These are phyloP conservation scores for Microthyrium microscopicum DNA, from an alignment of 2,329 filamentous ascomycete species.

Conservation along the genomic window DNA sequence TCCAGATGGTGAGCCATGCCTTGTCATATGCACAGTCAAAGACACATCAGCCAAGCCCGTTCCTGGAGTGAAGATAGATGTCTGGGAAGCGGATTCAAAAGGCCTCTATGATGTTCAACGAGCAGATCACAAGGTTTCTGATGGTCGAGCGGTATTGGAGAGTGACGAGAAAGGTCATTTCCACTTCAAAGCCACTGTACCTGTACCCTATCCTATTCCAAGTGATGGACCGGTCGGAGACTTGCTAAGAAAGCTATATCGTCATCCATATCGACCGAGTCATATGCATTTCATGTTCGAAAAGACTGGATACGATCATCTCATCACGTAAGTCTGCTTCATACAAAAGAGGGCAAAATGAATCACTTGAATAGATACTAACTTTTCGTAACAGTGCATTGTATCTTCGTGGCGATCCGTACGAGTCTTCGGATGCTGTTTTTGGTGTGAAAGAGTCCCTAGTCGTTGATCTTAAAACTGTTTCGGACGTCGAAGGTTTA, in stretches of 20 bases:
- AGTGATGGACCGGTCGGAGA: slow-evolving; percentile 70
- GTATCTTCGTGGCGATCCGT: slow-evolving; percentile 62
- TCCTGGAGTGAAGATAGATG: slow-evolving; percentile 52
- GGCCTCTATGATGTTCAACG: slow-evolving; percentile 75
- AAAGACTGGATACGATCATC: slow-evolving; percentile 58
- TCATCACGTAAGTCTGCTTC: slow-evolving; percentile 52
- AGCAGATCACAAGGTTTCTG: slow-evolving; percentile 42
- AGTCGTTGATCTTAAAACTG: slow-evolving; percentile 45
- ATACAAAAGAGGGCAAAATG: too few relatives aligned
- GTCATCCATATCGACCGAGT: slow-evolving; percentile 62
- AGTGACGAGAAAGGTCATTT: slow-evolving; percentile 58
- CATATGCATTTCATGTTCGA: slow-evolving; percentile 87
- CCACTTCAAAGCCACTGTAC: slow-evolving; percentile 73
- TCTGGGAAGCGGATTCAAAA: slow-evolving; percentile 73
- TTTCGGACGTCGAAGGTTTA: slow-evolving; percentile 29
- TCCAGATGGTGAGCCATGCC: slow-evolving; percentile 48
- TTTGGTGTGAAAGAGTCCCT: slow-evolving; percentile 76
- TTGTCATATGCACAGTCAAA: slow-evolving; percentile 57
- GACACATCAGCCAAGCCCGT: slow-evolving; percentile 49
- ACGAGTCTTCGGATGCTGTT: slow-evolving; percentile 69
- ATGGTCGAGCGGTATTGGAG: slow-evolving; percentile 55
- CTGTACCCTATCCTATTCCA: slow-evolving; percentile 73
- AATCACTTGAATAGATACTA: too few relatives aligned
- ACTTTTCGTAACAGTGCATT: slow-evolving; percentile 38
- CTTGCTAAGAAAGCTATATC: slow-evolving; percentile 44